phyloP scores from a whole-genome alignment of 2,329 filamentous ascomycete genomes.

The Colletotrichum magnum region DNA sequence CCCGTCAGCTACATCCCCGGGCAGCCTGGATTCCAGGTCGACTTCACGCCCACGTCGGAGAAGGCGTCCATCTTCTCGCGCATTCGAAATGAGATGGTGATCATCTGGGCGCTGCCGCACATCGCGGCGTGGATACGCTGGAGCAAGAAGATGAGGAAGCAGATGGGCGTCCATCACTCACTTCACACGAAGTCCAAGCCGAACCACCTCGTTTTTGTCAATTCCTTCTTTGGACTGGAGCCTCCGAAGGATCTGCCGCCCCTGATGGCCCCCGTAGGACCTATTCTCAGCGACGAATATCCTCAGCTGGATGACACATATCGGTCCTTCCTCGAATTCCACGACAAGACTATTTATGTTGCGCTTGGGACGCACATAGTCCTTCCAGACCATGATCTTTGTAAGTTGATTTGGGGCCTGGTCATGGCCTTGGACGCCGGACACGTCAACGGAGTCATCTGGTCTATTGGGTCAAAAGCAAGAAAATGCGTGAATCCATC shows the following conservation, averaged over 20 bases:
- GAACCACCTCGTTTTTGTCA: conserved; percentile 58
- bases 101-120: conserved; percentile 49
- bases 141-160: conserved; percentile 51
- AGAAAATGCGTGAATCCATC: not conserved
- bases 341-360: conserved; percentile 55
- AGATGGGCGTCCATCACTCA: conserved; percentile 49
- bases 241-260: conserved; percentile 58
- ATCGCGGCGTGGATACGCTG: conserved; percentile 44
- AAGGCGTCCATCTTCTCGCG: conserved; percentile 54
- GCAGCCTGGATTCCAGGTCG: conserved; percentile 57
- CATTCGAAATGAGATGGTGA: conserved; percentile 48
- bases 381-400: conserved; percentile 48
- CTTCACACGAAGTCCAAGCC: conserved; percentile 52
- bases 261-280: conserved; percentile 54
- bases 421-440: conserved; percentile 42
- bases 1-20: conserved; percentile 57
- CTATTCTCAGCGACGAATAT: conserved; percentile 54
- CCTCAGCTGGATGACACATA: conserved; percentile 47
- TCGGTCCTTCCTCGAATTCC: conserved; percentile 49
- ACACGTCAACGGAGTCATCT: conserved; percentile 15
- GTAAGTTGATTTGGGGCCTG: conserved; percentile 50
- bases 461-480: not conserved
- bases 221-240: conserved; percentile 61
- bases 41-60: conserved; percentile 54
- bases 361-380: conserved; percentile 58